A percentile compares a stretch with the other conserved stretches of the same genome.
These are phyloP conservation scores for Pyricularia sp. DNA, from an alignment of 2,329 filamentous ascomycete species.

Conservation along the genomic window DNA sequence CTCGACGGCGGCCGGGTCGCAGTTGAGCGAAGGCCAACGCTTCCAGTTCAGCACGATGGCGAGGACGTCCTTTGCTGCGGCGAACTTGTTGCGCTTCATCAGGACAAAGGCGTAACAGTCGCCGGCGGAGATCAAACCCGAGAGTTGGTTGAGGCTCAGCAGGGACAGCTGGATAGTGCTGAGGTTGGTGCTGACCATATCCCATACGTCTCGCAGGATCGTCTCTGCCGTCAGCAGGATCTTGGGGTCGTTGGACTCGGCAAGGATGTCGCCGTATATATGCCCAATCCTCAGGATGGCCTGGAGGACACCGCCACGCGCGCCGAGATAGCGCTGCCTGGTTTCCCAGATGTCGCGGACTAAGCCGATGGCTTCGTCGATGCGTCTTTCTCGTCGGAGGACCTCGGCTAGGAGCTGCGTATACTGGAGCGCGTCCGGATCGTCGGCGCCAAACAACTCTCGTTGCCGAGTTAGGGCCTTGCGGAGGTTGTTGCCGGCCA, in stretches of 20 bases:
- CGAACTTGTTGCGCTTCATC: conserved; percentile 6
- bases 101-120: conserved; percentile 5
- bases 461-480: background rate
- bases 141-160: background rate
- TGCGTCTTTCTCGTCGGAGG: background rate
- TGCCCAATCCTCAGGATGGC: conserved; percentile 6
- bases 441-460: conserved; percentile 3
- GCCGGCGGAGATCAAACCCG: conserved; percentile 3
- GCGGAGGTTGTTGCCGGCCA: conserved; percentile 5
- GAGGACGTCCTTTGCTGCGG: conserved; percentile 2
- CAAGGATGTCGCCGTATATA: conserved; percentile 6
- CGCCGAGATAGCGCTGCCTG: background rate
- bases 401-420: conserved; percentile 8
- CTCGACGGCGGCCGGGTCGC: background rate
- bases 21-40: background rate
- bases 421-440: conserved; percentile 7
- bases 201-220: conserved; percentile 6
- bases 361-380: background rate
- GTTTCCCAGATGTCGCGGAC: conserved; percentile 3
- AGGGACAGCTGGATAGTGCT: background rate
- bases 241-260: conserved; percentile 4
- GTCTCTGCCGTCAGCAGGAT: conserved; percentile 4
- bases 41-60: conserved; percentile 5
- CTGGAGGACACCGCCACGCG: background rate
- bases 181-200: conserved; percentile 3